A percentile compares a stretch with the other conserved stretches of the same genome.
These are phyloP conservation scores for Pueraria montana DNA, from an alignment of 306 rosid genomes.

Conservation along the genomic window DNA sequence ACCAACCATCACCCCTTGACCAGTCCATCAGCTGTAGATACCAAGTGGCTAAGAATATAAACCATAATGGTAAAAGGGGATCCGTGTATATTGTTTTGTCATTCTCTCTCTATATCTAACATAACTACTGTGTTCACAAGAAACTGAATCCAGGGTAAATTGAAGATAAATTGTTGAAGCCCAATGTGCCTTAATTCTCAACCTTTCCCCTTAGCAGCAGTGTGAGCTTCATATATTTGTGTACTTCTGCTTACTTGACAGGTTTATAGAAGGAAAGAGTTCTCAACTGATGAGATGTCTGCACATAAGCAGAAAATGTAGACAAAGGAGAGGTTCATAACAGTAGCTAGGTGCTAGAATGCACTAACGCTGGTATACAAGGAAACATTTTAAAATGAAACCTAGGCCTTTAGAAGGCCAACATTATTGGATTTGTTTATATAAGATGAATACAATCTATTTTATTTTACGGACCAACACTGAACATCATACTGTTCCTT, in stretches of 20 bases:
- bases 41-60: slow-evolving; percentile 2
- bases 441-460: background rate
- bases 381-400: slow-evolving; percentile 22
- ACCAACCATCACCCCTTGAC: background rate
- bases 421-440: slow-evolving; percentile 16
- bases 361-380: slow-evolving; percentile 24
- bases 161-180: slow-evolving; percentile 1
- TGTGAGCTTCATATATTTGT: background rate
- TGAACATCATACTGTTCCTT: slow-evolving; percentile 16
- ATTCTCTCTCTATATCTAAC: slow-evolving; percentile 17
- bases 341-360: slow-evolving; percentile 35
- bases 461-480: background rate
- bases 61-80: slow-evolving; percentile 15
- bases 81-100: slow-evolving; percentile 2
- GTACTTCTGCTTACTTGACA: background rate
- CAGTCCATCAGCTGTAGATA: background rate
- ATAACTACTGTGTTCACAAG: slow-evolving; percentile 1
- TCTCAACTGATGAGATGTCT: background rate
- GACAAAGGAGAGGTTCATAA: slow-evolving; percentile 10
- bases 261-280: background rate
- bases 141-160: slow-evolving; percentile 17
- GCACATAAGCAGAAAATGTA: background rate
- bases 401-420: slow-evolving; percentile 19
- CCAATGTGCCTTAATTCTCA: slow-evolving; percentile 16
- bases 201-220: slow-evolving; percentile 2